Base-by-base conservation (phyloP, 1,139 yeast species). In the Candida buenavistaensis region DNA sequence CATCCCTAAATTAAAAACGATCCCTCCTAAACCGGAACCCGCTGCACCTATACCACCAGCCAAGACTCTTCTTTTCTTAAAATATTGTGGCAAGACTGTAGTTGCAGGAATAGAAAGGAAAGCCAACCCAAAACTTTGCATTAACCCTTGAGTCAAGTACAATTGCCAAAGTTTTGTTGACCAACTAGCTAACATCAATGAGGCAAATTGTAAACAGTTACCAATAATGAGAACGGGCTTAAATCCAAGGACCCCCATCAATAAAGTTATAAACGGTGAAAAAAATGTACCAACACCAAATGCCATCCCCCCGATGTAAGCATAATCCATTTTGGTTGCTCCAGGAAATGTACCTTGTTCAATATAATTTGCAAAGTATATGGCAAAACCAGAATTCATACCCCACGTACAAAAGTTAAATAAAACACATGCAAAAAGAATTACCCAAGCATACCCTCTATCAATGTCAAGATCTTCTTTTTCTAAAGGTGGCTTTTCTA, bases 11-110 rank as follows among this genome's bases (percentile, higher is more conserved):
- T 58, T 64, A 41, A 59, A 75, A 5, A 61, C 57, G 39, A 82
- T 68, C 2, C 88, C 88, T 1, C 87, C 89, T 5, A 72, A 55
- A 6, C 84, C 80, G 1, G 83, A 70, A 0, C 87, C 86, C 1
- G 80, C 71, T 0, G 81, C 69, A 0, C 77, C 73, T 2, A 81
- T 44, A 3, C 85, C 82, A 9, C 70, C 56, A 1, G 83, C 87
- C 17, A 79, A 53, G 0, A 80, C 77, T 39, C 84, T 64, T 40
- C 61, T 69, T 41, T 62, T 67, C 41, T 71, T 62, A 54, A 81
- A 82, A 59, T 75, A 82, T 43, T 76, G 82, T 10, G 74, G 70
- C 9, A 71, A 37, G 6, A 73, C 51, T 5, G 71, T 59, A 15
- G 65, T 49, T 3, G 69, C 59, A 3, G 74, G 75, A 8, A 71